Evolutionary conservation across 805 yeast species (phyloP), one percentile per base, ranked within the genome.

Genomic region (Pichia manshurica): DNA sequence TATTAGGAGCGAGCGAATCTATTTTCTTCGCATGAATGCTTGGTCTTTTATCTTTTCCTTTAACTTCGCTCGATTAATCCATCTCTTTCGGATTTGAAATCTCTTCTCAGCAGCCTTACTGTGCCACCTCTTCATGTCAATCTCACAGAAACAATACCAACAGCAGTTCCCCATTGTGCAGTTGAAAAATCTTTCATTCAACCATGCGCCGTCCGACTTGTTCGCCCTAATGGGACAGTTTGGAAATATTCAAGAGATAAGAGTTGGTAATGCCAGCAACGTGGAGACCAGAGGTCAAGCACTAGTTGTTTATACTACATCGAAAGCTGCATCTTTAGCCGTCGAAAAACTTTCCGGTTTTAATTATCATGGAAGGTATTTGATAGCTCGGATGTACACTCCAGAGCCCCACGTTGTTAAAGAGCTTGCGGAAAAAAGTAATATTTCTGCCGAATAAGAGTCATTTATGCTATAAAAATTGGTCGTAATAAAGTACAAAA

Each of bases 121-220:
- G n/a, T n/a, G n/a, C n/a, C n/a, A n/a, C n/a, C n/a, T n/a, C n/a
- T n/a, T n/a, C n/a, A 25, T 25, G 29, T 25, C 29, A 25, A 25
- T 8, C 10, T 25, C 29, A 7, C 29, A 25, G 10, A 25, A 25
- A 25, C 29, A 25, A 8, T 25, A 25, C 10, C 29, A 25, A 19
- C 42, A 39, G 13, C 43, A 28, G n/a, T 66, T 64, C 28, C 71
- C 71, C 3, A 60, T 66, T 16, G 42, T 82, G 16, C 68, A 70
- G 50, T 79, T 79, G 28, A 78, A 77, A 58, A 81, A 81, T 56
- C 67, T 81, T 6, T 81, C 86, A 2, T 81, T 72, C 56, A 71
- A 70, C 22, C 67, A 74, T 1, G 63, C 75, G 4, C 53, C 74
- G 0, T 67, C 64, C 3, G 74, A 77, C 34, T 62, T 82, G 31